Conservation (phyloP, 495 filamentous ascomycete genomes). For the Aspergillus steynii region DNA sequence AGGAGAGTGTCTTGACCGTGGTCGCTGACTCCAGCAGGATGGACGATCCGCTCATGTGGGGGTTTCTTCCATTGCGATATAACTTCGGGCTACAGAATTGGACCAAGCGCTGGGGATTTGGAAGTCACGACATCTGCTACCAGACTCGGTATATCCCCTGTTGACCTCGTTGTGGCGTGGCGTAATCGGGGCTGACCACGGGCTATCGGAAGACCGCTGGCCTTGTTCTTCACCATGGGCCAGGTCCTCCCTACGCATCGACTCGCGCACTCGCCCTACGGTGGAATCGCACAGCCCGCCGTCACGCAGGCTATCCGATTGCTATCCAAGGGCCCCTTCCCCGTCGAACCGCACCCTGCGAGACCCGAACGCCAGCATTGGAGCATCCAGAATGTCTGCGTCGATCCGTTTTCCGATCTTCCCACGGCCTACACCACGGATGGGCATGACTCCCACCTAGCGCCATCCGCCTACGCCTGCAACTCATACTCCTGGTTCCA, state of each 20-base stretch:
- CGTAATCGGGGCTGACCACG: slow-evolving; percentile 20
- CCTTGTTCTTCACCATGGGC: slow-evolving; percentile 77
- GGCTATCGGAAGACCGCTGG: slow-evolving; percentile 46
- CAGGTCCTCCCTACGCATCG: slow-evolving; percentile 91
- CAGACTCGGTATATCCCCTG: slow-evolving; percentile 33
- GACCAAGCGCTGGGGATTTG: slow-evolving; percentile 82
- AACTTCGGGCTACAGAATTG: slow-evolving; percentile 57
- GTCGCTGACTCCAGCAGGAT: slow-evolving; percentile 54
- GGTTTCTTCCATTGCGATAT: slow-evolving; percentile 72
- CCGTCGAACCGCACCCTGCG: slow-evolving; percentile 38
- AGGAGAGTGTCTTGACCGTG: slow-evolving; percentile 31
- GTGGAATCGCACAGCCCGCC: slow-evolving; percentile 84
- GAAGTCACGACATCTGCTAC: slow-evolving; percentile 90
- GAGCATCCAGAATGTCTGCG: slow-evolving; percentile 44
- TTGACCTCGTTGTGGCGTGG: slow-evolving; percentile 4
- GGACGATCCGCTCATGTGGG: slow-evolving; percentile 95
- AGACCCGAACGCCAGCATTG: slow-evolving; percentile 37
- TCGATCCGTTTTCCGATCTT: slow-evolving; percentile 49
- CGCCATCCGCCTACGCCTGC: slow-evolving; percentile 58
- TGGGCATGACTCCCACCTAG: slow-evolving; percentile 57
- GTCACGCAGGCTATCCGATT: slow-evolving; percentile 84
- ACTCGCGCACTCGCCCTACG: slow-evolving; percentile 62
- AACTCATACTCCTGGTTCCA: slow-evolving; percentile 80
- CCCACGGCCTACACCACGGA: slow-evolving; percentile 51
- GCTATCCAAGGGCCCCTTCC: slow-evolving; percentile 65